Percentiles rank a stretch among this genome's conserved stretches.
Evolutionary conservation across 768 basidiomycete species (phyloP).

Genomic region (Russula dissimulans): DNA sequence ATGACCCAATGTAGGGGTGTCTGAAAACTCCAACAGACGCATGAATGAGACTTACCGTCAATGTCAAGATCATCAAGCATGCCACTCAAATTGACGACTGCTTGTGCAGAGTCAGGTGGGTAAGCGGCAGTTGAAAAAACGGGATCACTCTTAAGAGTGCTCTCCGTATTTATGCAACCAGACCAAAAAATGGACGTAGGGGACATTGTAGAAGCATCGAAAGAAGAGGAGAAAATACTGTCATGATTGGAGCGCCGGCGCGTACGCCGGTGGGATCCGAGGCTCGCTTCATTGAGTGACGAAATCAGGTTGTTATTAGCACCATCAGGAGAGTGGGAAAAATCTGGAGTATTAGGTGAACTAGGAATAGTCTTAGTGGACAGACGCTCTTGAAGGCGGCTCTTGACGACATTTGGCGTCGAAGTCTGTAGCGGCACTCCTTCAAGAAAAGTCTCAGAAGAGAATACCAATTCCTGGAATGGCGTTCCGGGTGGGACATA

Average conservation of each 20-base stretch:
- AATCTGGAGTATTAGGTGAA: conserved; percentile 6
- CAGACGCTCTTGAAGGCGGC: not conserved
- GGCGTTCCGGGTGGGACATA: conserved; percentile 17
- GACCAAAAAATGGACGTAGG: not conserved
- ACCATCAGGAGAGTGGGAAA: not conserved
- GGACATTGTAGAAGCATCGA: not conserved
- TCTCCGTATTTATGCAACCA: not conserved
- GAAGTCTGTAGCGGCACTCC: conserved; percentile 16
- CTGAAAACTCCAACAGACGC: not conserved
- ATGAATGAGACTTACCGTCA: conserved; percentile 8
- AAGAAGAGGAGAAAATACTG: conserved; percentile 17
- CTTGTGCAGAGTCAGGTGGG: conserved; percentile 1
- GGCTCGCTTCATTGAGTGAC: not conserved
- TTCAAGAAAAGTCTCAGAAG: conserved; percentile 10
- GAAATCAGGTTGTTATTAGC: not conserved
- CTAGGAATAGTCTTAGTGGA: not conserved
- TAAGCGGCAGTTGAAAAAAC: not conserved
- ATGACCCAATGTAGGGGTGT: not conserved
- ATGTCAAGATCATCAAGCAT: conserved; percentile 16
- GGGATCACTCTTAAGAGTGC: not conserved
- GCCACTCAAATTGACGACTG: conserved; percentile 10
- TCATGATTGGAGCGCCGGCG: conserved; percentile 2
- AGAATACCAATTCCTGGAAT: conserved; percentile 8
- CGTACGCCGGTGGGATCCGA: not conserved
- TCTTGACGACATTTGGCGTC: conserved; percentile 11